Evolutionary conservation across 495 filamentous ascomycete species (phyloP).

Genomic region (Collariella sp.): DNA sequence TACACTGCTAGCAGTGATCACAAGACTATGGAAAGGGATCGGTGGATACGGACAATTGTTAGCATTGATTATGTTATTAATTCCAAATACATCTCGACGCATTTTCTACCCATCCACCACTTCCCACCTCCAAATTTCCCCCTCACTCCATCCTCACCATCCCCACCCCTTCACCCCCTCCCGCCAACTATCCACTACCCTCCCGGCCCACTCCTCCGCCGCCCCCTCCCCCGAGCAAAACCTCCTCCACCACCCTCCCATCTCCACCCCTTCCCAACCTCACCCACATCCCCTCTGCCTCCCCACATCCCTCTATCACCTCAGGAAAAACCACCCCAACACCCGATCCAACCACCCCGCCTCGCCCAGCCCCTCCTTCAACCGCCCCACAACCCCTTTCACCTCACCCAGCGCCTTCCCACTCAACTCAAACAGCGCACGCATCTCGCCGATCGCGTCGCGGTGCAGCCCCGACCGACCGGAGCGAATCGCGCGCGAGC

Average conservation of each 20-base stretch:
- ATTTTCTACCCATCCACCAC: no score
- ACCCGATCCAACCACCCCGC: conserved; percentile 36
- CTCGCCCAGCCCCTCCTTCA: conserved; percentile 27
- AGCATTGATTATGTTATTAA: no score
- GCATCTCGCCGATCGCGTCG: conserved; percentile 31
- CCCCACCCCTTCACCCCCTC: conserved; percentile 37
- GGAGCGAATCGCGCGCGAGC: conserved; percentile 29
- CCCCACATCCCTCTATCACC: neutral
- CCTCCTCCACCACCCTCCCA: conserved; percentile 16
- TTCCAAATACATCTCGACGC: no score
- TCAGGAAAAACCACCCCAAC: conserved; percentile 17
- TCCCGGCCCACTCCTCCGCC: conserved; percentile 36
- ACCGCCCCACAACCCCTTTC: conserved; percentile 23
- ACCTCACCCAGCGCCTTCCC: conserved; percentile 23
- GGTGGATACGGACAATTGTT: no score
- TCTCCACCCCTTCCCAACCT: conserved; percentile 16
- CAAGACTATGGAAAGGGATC: neutral
- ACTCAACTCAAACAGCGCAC: conserved; percentile 26
- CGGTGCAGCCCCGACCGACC: conserved; percentile 29
- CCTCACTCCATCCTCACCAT: conserved; percentile 25
- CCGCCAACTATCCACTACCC: conserved; percentile 37
- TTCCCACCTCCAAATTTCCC: neutral
- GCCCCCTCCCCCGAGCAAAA: conserved; percentile 20
- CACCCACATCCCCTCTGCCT: conserved; percentile 2
- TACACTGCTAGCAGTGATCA: neutral